These are phyloP conservation scores for Dactylellina drechsleri DNA, from an alignment of 2,329 filamentous ascomycete genomes.

Conservation along the genomic window DNA sequence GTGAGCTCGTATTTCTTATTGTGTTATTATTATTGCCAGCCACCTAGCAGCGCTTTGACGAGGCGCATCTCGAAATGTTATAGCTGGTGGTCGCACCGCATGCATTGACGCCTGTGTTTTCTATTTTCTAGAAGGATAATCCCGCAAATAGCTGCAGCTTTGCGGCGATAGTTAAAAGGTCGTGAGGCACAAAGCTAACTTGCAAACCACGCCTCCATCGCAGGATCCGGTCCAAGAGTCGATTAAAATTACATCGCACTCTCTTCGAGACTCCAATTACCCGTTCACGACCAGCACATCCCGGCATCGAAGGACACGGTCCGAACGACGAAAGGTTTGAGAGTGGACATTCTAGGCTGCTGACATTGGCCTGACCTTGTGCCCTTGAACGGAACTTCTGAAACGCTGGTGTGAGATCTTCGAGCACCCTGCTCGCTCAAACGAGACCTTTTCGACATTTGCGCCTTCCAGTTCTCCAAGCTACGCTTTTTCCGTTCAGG, in stretches of 20 bases:
- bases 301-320: slow-evolving; percentile 20
- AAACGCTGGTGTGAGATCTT: slow-evolving; percentile 54
- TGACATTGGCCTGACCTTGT: slow-evolving; percentile 12
- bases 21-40: slow-evolving; percentile 4
- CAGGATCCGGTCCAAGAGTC: too few relatives aligned
- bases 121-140: neutral
- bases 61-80: neutral
- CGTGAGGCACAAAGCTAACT: too few relatives aligned
- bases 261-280: slow-evolving; percentile 23
- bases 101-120: slow-evolving; percentile 9
- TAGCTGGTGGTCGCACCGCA: slow-evolving; percentile 19
- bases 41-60: neutral
- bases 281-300: slow-evolving; percentile 29
- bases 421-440: slow-evolving; percentile 36
- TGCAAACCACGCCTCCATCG: too few relatives aligned
- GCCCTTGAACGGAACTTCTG: slow-evolving; percentile 20
- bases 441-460: slow-evolving; percentile 41
- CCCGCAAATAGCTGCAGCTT: too few relatives aligned
- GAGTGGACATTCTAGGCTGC: slow-evolving; percentile 43
- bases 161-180: too few relatives aligned
- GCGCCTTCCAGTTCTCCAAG: slow-evolving; percentile 23
- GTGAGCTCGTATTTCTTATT: neutral
- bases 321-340: slow-evolving; percentile 21
- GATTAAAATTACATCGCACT: neutral
- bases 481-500: neutral